Conservation (phyloP, 805 yeast species). For the Sungouiozyma ichnusensis region DNA sequence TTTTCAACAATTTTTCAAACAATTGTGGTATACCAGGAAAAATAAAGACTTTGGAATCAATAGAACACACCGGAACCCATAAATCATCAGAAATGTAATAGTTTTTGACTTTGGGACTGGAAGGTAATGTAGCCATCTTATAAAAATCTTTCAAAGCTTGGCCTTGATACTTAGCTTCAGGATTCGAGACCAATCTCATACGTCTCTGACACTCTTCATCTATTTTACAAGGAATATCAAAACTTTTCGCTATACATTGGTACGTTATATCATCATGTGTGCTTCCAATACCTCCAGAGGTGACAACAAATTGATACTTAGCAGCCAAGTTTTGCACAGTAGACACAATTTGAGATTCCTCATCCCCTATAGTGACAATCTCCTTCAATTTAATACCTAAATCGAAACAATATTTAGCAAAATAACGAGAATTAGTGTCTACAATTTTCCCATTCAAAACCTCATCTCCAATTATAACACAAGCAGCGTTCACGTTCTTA, state of each 20-base stretch:
- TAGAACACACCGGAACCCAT: conserved; percentile 79
- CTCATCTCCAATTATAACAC: conserved; percentile 67
- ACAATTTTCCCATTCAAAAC: conserved; percentile 74
- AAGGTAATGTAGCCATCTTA: conserved; percentile 74
- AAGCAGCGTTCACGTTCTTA: conserved; percentile 23
- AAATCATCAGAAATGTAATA: conserved; percentile 40
- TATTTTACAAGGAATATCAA: conserved; percentile 36
- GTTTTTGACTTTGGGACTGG: conserved; percentile 35
- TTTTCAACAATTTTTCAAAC: conserved; percentile 44
- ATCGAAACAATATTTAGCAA: conserved; percentile 61
- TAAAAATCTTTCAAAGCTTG: conserved; percentile 51
- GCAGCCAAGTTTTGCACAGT: conserved; percentile 36
- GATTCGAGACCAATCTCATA: conserved; percentile 43
- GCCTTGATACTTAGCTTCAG: conserved; percentile 25
- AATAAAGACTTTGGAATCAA: conserved; percentile 55
- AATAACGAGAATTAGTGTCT: conserved; percentile 66
- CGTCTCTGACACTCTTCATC: conserved; percentile 49
- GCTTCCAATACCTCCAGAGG: conserved; percentile 65
- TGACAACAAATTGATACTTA: conserved; percentile 57
- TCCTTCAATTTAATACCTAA: conserved; percentile 57
- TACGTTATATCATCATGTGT: conserved; percentile 89
- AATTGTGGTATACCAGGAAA: conserved; percentile 80
- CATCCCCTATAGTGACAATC: conserved; percentile 71
- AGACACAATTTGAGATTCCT: conserved; percentile 48
- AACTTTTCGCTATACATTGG: conserved; percentile 60